These are phyloP conservation scores for Paracoccidioides lutzii DNA, from an alignment of 2,329 filamentous ascomycete species.

Conservation along the genomic window DNA sequence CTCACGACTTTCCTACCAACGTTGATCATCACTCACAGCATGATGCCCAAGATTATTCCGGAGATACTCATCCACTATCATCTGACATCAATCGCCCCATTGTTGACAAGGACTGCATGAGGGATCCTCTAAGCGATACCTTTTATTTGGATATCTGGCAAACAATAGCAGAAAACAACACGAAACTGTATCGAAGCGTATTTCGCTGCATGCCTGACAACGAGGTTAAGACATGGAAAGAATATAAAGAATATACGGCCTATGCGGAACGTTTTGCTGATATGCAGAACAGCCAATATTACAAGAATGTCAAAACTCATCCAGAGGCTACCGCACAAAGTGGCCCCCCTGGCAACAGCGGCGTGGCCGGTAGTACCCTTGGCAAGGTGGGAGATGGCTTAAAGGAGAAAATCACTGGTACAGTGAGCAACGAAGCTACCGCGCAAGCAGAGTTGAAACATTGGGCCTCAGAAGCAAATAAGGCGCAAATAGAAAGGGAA, in stretches of 20 bases:
- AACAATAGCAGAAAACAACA: conserved; percentile 81
- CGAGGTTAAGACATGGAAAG: conserved; percentile 82
- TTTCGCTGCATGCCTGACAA: conserved; percentile 97
- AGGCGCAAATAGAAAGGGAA: conserved; percentile 23
- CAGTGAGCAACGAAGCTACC: conserved; percentile 14
- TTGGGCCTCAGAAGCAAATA: conserved; percentile 22
- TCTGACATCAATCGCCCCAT: conserved; percentile 59
- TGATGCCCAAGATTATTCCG: conserved; percentile 36
- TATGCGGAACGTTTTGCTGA: conserved; percentile 69
- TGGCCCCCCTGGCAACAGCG: conserved; percentile 25
- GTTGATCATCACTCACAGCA: conserved; percentile 43
- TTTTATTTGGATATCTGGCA: conserved; percentile 89
- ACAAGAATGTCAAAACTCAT: conserved; percentile 31
- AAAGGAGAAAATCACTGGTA: conserved; percentile 21
- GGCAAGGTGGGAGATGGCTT: conserved; percentile 16
- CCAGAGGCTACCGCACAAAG: conserved; percentile 29
- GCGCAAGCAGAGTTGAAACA: conserved; percentile 25
- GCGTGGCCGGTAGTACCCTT: conserved; percentile 8
- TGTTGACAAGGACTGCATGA: conserved; percentile 86
- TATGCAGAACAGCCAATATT: conserved; percentile 43
- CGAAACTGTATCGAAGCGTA: conserved; percentile 80
- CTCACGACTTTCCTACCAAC: conserved; percentile 40
- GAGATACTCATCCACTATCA: conserved; percentile 37
- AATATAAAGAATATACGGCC: conserved; percentile 71
- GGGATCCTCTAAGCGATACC: conserved; percentile 64